phyloP scores from a whole-genome alignment of 2,329 filamentous ascomycete species.

The Colletotrichum simmondsii region DNA sequence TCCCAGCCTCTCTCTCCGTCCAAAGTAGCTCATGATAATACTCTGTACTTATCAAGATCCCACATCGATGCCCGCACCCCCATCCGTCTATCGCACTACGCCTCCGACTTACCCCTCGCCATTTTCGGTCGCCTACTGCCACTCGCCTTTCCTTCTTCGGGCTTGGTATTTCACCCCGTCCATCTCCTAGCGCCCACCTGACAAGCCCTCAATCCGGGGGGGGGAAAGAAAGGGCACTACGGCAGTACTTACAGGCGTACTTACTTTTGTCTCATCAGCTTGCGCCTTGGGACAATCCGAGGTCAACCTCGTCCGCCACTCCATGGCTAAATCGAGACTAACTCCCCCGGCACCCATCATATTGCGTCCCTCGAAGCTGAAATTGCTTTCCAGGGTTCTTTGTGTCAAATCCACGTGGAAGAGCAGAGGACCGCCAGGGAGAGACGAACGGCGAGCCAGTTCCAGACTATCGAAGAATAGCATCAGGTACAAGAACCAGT shows the following conservation, averaged over 20 bases:
- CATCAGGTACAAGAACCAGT: background rate
- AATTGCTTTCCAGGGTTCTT: constrained; percentile 4
- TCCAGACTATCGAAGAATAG: background rate
- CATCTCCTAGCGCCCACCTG: background rate
- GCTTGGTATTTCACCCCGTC: background rate
- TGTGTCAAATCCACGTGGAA: constrained; percentile 18
- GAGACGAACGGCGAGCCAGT: background rate
- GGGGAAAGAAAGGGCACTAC: background rate
- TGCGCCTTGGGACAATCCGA: background rate
- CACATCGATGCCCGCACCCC: constrained; percentile 23
- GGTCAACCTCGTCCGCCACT: background rate
- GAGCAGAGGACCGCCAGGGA: background rate
- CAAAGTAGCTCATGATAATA: background rate
- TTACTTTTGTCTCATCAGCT: background rate
- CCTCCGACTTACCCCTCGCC: constrained; percentile 4
- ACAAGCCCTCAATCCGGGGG: background rate
- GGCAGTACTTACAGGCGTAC: background rate
- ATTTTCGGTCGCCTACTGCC: constrained; percentile 1
- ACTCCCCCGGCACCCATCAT: background rate
- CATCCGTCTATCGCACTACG: constrained; percentile 5
- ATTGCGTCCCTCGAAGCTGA: background rate
- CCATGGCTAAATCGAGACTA: constrained; percentile 1
- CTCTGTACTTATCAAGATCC: constrained; percentile 15
- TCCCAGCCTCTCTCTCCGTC: constrained; percentile 18
- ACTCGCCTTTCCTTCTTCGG: constrained; percentile 3